Base-by-base conservation (phyloP, 768 basidiomycete species). In the Dioszegia crocea region DNA sequence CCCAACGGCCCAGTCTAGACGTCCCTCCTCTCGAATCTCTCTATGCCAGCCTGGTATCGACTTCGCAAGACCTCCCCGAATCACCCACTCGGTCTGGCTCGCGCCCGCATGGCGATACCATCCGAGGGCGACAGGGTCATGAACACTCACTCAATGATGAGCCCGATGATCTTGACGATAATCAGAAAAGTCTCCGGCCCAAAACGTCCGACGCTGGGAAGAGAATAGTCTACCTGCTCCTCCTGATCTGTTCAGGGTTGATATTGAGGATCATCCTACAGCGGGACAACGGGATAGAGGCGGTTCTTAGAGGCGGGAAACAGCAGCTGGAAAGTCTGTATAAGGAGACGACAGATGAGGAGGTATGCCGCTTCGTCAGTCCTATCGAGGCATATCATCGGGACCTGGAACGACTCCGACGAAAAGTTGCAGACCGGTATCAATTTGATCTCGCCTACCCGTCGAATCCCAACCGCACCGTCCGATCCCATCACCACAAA, bases 331-430 rank as follows among this genome's bases (percentile, higher is more conserved):
- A n/a, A 51, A 24, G 29, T n/a, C 6, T 44, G 33, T 19, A 38
- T 19, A 10, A 19, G 4, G 21, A 26, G 4, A 23, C 53, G 4
- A 38, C 33, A 14, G 61, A 64, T 21, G 64, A 66, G 33, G 66
- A 63, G 10, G 39, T 60, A 30, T 74, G 73, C 56, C 51, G 55
- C 12, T 74, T 74, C 54, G 68, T 68, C 26, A 70, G 68, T 8
- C 62, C 70, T 11, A 62, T 74, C 5, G 73, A 74, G 47, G 74
- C 74, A 1, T 76, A 76, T 59, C 65, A 69, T 12, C 61, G 65
- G 17, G 74, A 73, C 48, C 53, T 74, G n/a, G 40, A 44, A 19
- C 61, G 74, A 45, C 57, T 76, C 10, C 59, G 68, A 36, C 23
- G 31, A 12, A 30, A 62, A 12, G 58, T 56, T 27, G 45, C 54